Base-by-base conservation (phyloP, 148 eudicot genomes). In the Hydrangea macrophylla region DNA sequence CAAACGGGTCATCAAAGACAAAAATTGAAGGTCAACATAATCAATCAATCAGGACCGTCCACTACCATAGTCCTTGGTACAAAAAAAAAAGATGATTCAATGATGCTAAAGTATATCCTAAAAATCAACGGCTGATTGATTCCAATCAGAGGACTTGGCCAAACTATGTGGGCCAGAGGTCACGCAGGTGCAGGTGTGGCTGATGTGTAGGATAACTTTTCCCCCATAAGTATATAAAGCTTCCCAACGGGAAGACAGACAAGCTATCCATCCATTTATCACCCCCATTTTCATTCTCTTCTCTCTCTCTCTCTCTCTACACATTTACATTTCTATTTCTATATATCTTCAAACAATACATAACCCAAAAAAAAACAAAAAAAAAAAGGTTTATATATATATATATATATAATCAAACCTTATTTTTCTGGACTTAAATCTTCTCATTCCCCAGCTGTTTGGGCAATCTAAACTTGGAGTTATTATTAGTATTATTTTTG, bases 371-470 rank as follows among this genome's bases (percentile, higher is more conserved):
- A 42, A 55, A 64, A 64, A 6, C 2, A 9, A 51, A 17, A 58
- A 6, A 24, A n/a, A n/a, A n/a, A n/a, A n/a, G n/a, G n/a, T 48
- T 32, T 5, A 60, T 36, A 22, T 27, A 60, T 2, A 60, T 54
- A 37, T 0, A 55, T 63, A 63, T 7, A 31, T 45, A 44, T 30
- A 35, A 55, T 32, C n/a, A 27, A 1, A 32, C 44, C 70, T 56
- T 57, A 36, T 33, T 53, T 54, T 33, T 70, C 69, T 72, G 23
- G 55, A 36, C 28, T 12, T 37, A 31, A 45, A 72, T 57, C 64
- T 37, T 72, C 39, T 28, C 70, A 67, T 67, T 60, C n/a, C 67
- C 42, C 64, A 57, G 58, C 65, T 65, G 57, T 30, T 71, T 37
- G 42, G 69, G 42, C 15, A 59, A 7, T 44, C 51, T 58, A 60